phyloP scores from a whole-genome alignment of 1,139 yeast species.

The Williopsis jadinii region DNA sequence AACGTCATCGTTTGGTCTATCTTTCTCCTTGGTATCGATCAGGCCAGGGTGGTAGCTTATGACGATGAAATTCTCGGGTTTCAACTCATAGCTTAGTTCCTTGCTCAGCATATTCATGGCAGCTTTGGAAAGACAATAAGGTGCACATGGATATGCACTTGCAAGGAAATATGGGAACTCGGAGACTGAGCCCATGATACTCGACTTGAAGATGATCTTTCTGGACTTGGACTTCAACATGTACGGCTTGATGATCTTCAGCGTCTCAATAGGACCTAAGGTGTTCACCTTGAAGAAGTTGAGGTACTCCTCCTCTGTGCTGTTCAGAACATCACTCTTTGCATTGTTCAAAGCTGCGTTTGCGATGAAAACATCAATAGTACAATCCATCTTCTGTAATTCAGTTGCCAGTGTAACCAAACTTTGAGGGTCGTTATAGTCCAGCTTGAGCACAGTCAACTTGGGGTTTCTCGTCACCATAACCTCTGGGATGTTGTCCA shows the following conservation, averaged over 20 bases:
- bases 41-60: slow-evolving; percentile 30
- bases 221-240: slow-evolving; percentile 21
- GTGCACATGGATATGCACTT: slow-evolving; percentile 18
- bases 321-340: slow-evolving; percentile 27
- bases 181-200: slow-evolving; percentile 23
- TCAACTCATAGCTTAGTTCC: slow-evolving; percentile 22
- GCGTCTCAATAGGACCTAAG: slow-evolving; percentile 28
- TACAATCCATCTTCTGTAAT: slow-evolving; percentile 16
- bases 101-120: slow-evolving; percentile 25
- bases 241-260: slow-evolving; percentile 26
- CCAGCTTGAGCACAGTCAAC: slow-evolving; percentile 18
- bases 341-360: slow-evolving; percentile 49
- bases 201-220: slow-evolving; percentile 25
- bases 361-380: slow-evolving; percentile 45
- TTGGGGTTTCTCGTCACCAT: slow-evolving; percentile 18
- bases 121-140: slow-evolving; percentile 29
- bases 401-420: slow-evolving; percentile 17
- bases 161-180: slow-evolving; percentile 11
- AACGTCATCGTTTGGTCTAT: slow-evolving; percentile 23
- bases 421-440: slow-evolving; percentile 15
- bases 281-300: slow-evolving; percentile 25
- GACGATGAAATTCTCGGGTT: slow-evolving; percentile 22
- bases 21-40: slow-evolving; percentile 14
- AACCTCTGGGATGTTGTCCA: slow-evolving; percentile 11
- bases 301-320: slow-evolving; percentile 24